phyloP scores from a whole-genome alignment of 2,329 filamentous ascomycete species.

The Albifimbria verrucaria region DNA sequence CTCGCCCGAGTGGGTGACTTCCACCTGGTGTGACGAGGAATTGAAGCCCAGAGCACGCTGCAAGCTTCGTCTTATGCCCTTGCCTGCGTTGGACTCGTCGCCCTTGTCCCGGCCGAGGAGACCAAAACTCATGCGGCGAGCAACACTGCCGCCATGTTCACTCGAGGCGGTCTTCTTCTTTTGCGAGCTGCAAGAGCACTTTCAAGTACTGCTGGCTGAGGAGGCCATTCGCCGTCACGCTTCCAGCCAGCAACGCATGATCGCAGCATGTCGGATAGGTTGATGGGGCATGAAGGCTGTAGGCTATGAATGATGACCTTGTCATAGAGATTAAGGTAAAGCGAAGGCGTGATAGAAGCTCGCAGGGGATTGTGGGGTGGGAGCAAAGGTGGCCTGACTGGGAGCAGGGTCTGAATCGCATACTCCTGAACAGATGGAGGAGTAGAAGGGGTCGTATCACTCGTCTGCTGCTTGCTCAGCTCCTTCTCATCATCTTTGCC shows the following conservation, averaged over 20 bases:
- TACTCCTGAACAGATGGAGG: conserved; percentile 25
- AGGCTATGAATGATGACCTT: conserved; percentile 80
- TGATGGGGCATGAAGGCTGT: conserved; percentile 84
- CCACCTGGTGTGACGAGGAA: too few species aligned
- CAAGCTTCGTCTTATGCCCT: conserved; percentile 43
- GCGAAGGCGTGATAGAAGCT: conserved; percentile 66
- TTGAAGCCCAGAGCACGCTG: conserved; percentile 43
- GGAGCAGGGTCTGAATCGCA: conserved; percentile 63
- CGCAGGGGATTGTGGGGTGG: conserved; percentile 74
- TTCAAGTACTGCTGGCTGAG: conserved; percentile 40
- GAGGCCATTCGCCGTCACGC: conserved; percentile 89
- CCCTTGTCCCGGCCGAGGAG: conserved; percentile 40
- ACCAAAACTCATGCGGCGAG: conserved; percentile 45
- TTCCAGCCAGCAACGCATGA: conserved; percentile 90
- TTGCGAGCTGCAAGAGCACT: conserved; percentile 33
- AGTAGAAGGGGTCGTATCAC: conserved; percentile 28
- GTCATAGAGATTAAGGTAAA: conserved; percentile 82
- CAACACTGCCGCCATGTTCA: conserved; percentile 24
- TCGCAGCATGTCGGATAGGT: conserved; percentile 74
- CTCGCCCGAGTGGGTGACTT: too few species aligned
- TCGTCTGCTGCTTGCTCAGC: conserved; percentile 27
- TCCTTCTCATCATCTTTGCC: conserved; percentile 33
- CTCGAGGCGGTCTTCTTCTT: conserved; percentile 31
- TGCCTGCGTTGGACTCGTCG: conserved; percentile 28
- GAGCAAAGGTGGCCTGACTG: conserved; percentile 69